phyloP scores from a whole-genome alignment of 192 early-diverging fungal species.

The Backusella parvicylindrica region DNA sequence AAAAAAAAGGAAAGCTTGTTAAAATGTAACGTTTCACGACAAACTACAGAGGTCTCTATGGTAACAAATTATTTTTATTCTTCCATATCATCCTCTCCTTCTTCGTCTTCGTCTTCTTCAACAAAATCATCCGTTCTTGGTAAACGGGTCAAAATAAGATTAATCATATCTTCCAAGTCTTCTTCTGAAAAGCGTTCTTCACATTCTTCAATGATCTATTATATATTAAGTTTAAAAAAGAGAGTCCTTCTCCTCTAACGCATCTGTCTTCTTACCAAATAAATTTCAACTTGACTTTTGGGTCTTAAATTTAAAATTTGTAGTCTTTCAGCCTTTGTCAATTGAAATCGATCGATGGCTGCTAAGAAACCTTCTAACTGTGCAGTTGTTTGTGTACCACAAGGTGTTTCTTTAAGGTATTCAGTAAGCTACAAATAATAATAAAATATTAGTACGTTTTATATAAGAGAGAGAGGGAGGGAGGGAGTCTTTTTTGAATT shows the following conservation, averaged over 20 bases:
- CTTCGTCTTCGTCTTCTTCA: conserved; percentile 32
- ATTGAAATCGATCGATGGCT: conserved; percentile 38
- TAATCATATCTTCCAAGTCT: conserved; percentile 48
- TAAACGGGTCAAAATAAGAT: conserved; percentile 42
- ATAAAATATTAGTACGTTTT: background rate
- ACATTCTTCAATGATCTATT: conserved; percentile 65
- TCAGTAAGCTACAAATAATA: conserved; percentile 39
- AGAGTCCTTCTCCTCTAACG: too few relatives aligned
- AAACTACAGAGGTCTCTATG: background rate
- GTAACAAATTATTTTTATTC: background rate
- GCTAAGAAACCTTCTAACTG: conserved; percentile 47
- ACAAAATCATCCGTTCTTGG: conserved; percentile 52
- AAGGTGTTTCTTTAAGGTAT: conserved; percentile 57
- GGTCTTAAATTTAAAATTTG: conserved; percentile 75
- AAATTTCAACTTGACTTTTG: conserved; percentile 58
- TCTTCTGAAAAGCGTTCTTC: conserved; percentile 59
- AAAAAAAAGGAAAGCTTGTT: background rate
- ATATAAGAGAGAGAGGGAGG: too few relatives aligned
- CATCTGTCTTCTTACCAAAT: conserved; percentile 47
- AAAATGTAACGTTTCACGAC: background rate
- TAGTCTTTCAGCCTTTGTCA: conserved; percentile 73
- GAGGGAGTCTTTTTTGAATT: too few relatives aligned
- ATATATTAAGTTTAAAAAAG: background rate
- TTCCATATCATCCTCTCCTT: conserved; percentile 19
- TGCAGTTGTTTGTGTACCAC: conserved; percentile 51